These are phyloP conservation scores for Stagonosporopsis rhizophila DNA, from an alignment of 2,329 filamentous ascomycete species.

Conservation along the genomic window DNA sequence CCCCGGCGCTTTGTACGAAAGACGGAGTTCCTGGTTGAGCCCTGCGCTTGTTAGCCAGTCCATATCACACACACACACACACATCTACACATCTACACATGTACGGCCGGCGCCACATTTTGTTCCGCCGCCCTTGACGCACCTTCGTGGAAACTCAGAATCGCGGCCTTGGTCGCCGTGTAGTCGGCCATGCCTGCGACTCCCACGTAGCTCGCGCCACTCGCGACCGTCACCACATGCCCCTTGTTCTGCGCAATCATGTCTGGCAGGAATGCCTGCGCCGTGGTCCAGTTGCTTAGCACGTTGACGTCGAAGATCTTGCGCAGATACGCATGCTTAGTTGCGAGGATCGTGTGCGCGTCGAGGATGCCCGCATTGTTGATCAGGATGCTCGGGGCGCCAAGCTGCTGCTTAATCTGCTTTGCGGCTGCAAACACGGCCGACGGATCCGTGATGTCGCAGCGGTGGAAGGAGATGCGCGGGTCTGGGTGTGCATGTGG, in stretches of 20 bases:
- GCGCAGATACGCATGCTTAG: constrained; percentile 36
- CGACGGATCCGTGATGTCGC: constrained; percentile 43
- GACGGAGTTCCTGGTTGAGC: constrained; percentile 51
- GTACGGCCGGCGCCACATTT: no score
- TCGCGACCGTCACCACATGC: constrained; percentile 64
- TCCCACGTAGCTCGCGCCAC: constrained; percentile 58
- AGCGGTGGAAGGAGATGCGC: constrained; percentile 40
- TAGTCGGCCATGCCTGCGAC: constrained; percentile 61
- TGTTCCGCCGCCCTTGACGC: no score
- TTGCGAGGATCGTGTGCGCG: constrained; percentile 43
- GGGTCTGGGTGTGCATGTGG: constrained; percentile 35
- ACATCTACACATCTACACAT: no score
- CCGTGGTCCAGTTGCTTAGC: constrained; percentile 46
- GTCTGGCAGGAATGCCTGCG: constrained; percentile 45
- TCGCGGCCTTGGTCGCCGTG: constrained; percentile 59
- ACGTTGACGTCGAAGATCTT: constrained; percentile 50
- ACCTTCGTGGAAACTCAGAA: constrained; percentile 62
- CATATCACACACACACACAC: no score
- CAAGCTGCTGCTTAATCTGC: constrained; percentile 29
- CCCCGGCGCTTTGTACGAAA: constrained; percentile 49
- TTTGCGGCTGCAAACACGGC: constrained; percentile 38
- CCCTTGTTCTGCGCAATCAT: constrained; percentile 53
- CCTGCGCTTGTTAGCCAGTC: constrained; percentile 25
- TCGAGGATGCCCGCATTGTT: constrained; percentile 48
- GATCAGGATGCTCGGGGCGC: constrained; percentile 43